Conservation (phyloP, 805 yeast species). For the Ogataea trehaloabstinens region DNA sequence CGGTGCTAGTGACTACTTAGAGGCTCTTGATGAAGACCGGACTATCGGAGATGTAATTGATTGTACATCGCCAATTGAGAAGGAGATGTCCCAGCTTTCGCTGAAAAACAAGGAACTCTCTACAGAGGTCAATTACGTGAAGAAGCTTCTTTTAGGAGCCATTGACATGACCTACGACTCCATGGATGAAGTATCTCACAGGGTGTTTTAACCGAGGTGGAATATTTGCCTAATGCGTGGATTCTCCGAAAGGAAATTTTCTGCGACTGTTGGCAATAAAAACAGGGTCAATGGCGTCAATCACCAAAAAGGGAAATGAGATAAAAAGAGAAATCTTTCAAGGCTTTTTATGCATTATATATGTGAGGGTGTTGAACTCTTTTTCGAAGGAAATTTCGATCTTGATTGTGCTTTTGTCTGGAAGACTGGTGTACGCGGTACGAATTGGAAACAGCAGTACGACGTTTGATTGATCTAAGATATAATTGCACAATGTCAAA, state of each 20-base stretch:
- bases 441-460: no score
- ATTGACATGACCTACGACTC: constrained; percentile 25
- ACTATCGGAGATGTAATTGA: constrained; percentile 25
- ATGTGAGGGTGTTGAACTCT: background rate
- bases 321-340: background rate
- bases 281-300: no score
- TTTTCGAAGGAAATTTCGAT: no score
- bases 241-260: no score
- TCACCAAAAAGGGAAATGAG: background rate
- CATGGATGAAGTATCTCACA: constrained; percentile 22
- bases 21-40: constrained; percentile 17
- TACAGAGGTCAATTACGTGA: constrained; percentile 25
- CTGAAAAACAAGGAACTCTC: constrained; percentile 21
- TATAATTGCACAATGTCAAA: constrained; percentile 9
- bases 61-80: constrained; percentile 26
- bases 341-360: background rate
- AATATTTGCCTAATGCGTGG: no score
- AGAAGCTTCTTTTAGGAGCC: constrained; percentile 24
- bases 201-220: constrained; percentile 14
- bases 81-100: constrained; percentile 21
- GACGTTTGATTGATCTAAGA: no score
- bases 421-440: no score
- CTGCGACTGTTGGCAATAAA: no score
- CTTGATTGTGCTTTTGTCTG: no score
- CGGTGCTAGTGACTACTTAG: constrained; percentile 21